A percentile compares a stretch with the other conserved stretches of the same genome.
Conservation (phyloP, 495 filamentous ascomycete species). For the Podospora pseudopauciseta region DNA sequence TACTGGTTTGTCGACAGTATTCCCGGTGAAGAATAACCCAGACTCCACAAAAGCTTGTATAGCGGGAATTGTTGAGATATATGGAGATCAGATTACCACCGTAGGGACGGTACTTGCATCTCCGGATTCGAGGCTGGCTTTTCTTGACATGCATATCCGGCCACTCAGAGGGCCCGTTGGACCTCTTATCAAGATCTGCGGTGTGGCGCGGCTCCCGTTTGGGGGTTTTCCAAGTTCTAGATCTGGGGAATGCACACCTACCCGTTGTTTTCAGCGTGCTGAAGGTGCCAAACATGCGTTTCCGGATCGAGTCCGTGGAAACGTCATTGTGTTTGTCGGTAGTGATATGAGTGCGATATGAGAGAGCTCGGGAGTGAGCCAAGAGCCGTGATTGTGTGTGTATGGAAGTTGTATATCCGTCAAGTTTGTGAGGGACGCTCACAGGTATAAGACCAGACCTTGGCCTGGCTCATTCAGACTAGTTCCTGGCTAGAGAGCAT, state of each 20-base stretch:
- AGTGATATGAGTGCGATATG: not conserved
- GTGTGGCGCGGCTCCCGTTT: not conserved
- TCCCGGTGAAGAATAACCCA: not conserved
- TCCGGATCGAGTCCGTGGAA: conserved; percentile 17
- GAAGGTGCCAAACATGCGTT: conserved; percentile 8
- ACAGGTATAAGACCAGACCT: not conserved
- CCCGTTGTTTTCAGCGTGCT: not conserved
- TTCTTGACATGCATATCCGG: not conserved
- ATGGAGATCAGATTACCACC: not conserved
- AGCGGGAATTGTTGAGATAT: not conserved
- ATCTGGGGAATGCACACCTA: not conserved
- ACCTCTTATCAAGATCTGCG: not conserved
- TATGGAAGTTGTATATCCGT: not conserved
- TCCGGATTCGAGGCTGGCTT: not conserved
- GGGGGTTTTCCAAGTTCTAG: not conserved
- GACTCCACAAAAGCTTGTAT: not conserved
- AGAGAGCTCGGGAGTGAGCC: not conserved
- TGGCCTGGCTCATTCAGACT: not conserved
- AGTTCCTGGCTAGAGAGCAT: not conserved
- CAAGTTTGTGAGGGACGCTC: not conserved
- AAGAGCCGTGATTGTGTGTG: not conserved
- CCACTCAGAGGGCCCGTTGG: not conserved
- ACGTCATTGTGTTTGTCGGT: conserved; percentile 5
- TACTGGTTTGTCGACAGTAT: not conserved
- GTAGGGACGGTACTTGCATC: not conserved